phyloP scores from a whole-genome alignment of 2,329 filamentous ascomycete genomes.

The Clonostachys sp. region DNA sequence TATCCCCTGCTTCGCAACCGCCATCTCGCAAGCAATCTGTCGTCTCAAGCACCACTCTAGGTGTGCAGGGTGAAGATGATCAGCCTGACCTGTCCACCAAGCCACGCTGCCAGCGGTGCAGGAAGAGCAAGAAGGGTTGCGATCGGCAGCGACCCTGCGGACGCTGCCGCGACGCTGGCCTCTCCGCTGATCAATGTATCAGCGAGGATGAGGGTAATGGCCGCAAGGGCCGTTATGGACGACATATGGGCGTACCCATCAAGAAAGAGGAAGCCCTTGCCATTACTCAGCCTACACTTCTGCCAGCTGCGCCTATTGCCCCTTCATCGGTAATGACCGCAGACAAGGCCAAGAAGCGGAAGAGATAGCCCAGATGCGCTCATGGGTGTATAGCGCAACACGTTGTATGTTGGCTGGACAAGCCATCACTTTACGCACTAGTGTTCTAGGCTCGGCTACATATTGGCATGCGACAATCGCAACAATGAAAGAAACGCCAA shows the following conservation, averaged over 20 bases:
- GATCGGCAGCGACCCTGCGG: conserved; percentile 94
- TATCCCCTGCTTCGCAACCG: conserved; percentile 64
- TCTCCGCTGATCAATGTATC: conserved; percentile 88
- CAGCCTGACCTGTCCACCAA: conserved; percentile 91
- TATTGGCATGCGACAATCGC: too few relatives aligned
- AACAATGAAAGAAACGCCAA: too few relatives aligned
- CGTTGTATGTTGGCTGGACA: neutral
- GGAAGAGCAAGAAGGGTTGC: conserved; percentile 99
- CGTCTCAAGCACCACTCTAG: conserved; percentile 47
- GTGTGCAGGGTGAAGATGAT: conserved; percentile 71
- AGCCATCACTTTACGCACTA: too few relatives aligned
- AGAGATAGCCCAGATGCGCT: conserved; percentile 36
- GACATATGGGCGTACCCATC: conserved; percentile 65
- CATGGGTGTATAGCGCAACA: neutral
- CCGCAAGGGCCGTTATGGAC: conserved; percentile 85
- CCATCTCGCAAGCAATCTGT: conserved; percentile 73
- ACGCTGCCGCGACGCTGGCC: conserved; percentile 91
- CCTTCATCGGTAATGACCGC: conserved; percentile 21
- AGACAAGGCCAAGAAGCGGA: conserved; percentile 60
- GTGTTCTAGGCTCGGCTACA: too few relatives aligned
- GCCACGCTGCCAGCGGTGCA: conserved; percentile 94
- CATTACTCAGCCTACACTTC: conserved; percentile 28
- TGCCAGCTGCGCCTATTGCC: conserved; percentile 38
- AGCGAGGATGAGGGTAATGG: conserved; percentile 98
- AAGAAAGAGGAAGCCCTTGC: conserved; percentile 46